Evolutionary conservation across 2,329 filamentous ascomycete species (phyloP).

Genomic region (Ceratocystis eucalypticola): DNA sequence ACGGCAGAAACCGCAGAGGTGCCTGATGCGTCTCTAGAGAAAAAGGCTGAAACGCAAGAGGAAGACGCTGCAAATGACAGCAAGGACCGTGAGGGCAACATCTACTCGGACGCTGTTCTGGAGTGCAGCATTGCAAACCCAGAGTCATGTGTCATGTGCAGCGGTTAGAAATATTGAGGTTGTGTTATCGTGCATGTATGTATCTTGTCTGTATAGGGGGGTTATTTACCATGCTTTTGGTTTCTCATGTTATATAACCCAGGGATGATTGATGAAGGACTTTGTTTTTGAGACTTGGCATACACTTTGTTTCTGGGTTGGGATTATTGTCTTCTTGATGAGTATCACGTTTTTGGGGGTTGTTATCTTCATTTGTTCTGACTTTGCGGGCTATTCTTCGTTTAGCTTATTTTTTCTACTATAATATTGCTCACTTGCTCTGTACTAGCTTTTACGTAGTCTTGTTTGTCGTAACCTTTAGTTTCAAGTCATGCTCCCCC

Average conservation of each 20-base stretch:
- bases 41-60: constrained; percentile 43
- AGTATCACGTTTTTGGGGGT: background rate
- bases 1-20: constrained; percentile 51
- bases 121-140: constrained; percentile 96
- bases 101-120: constrained; percentile 86
- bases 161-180: constrained; percentile 47
- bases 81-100: constrained; percentile 71
- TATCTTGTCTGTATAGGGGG: background rate
- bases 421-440: no score
- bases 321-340: background rate
- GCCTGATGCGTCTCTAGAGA: constrained; percentile 39
- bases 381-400: background rate
- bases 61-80: constrained; percentile 63
- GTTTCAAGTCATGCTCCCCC: no score
- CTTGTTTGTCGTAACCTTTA: no score
- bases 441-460: no score
- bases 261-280: no score
- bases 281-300: background rate
- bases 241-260: background rate
- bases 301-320: background rate
- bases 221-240: background rate
- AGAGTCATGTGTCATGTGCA: constrained; percentile 94
- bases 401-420: no score
- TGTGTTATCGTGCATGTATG: background rate
- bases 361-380: background rate